Percentiles rank a stretch among this genome's conserved stretches.
Conservation (phyloP, 768 basidiomycete species). For the Lentinula detonsa region DNA sequence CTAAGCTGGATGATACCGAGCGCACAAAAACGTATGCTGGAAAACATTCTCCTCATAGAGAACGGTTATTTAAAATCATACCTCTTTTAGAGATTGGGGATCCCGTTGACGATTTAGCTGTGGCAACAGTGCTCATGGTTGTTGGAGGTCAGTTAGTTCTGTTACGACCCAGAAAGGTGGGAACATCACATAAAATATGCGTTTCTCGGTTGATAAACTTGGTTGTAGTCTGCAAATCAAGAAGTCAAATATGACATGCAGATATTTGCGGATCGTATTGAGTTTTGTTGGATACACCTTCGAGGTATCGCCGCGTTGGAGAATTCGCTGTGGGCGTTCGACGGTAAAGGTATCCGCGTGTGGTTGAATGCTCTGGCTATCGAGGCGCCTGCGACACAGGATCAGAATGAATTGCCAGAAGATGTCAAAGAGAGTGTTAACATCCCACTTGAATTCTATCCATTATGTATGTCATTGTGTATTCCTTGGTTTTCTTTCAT, state of each 20-base stretch:
- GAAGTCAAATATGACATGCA: conserved; percentile 98
- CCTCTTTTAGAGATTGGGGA: conserved; percentile 77
- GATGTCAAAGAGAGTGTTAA: conserved; percentile 91
- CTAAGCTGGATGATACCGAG: conserved; percentile 97
- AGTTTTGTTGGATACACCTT: conserved; percentile 98
- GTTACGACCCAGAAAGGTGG: conserved; percentile 81
- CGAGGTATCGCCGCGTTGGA: conserved; percentile 89
- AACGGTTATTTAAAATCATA: not conserved
- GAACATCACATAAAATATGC: not conserved
- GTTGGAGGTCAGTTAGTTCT: conserved; percentile 89
- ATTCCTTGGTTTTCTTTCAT: not conserved
- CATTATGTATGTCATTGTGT: conserved; percentile 59
- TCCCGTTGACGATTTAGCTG: conserved; percentile 85
- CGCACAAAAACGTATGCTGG: conserved; percentile 79
- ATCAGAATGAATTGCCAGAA: conserved; percentile 26
- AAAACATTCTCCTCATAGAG: conserved; percentile 6
- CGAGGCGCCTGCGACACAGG: conserved; percentile 44
- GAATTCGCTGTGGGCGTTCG: conserved; percentile 97
- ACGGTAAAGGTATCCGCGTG: conserved; percentile 81
- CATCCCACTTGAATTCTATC: conserved; percentile 91
- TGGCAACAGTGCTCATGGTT: conserved; percentile 94
- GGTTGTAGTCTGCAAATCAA: conserved; percentile 63
- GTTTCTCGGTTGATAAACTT: not conserved
- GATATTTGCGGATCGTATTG: conserved; percentile 92
- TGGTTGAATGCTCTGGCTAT: conserved; percentile 96